phyloP scores from a whole-genome alignment of 1,284 basidiomycete species.

The Gymnopus androsaceus region DNA sequence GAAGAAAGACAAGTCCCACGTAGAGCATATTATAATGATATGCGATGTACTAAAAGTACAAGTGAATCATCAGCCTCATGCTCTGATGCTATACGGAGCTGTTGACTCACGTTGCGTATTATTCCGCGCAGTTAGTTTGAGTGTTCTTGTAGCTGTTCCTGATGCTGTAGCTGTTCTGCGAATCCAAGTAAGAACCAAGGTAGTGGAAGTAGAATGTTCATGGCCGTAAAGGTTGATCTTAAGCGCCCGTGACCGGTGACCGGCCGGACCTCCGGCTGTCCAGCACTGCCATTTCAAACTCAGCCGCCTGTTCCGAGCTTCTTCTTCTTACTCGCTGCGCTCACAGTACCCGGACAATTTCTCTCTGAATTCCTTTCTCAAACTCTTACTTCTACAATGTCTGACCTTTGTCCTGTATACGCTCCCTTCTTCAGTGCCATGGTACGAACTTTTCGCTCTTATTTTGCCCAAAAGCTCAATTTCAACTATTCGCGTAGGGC shows the following conservation, averaged over 20 bases:
- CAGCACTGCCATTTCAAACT: not conserved
- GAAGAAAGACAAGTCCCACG: not conserved
- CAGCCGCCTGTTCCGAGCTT: not conserved
- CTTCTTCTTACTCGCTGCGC: not conserved
- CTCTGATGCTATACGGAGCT: not conserved
- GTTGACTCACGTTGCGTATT: no score
- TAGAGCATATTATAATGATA: not conserved
- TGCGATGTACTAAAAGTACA: not conserved
- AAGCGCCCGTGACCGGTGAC: no score
- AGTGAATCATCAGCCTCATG: not conserved
- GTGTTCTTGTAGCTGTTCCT: no score
- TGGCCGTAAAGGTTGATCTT: no score
- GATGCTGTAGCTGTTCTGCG: no score
- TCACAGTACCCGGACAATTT: not conserved
- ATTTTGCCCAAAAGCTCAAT: constrained; percentile 7
- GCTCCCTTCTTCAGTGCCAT: constrained; percentile 98
- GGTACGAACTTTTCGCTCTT: constrained; percentile 61
- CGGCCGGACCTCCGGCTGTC: no score
- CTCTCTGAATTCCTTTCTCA: not conserved
- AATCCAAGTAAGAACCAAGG: no score
- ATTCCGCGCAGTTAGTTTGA: no score
- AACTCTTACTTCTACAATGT: constrained; percentile 49
- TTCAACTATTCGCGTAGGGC: constrained; percentile 55
- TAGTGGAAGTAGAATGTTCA: no score
- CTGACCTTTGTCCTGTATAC: constrained; percentile 91